A percentile compares a stretch with the other conserved stretches of the same genome.
phyloP scores from a whole-genome alignment of 495 filamentous ascomycete species.

The Aspergillus nidulans region DNA sequence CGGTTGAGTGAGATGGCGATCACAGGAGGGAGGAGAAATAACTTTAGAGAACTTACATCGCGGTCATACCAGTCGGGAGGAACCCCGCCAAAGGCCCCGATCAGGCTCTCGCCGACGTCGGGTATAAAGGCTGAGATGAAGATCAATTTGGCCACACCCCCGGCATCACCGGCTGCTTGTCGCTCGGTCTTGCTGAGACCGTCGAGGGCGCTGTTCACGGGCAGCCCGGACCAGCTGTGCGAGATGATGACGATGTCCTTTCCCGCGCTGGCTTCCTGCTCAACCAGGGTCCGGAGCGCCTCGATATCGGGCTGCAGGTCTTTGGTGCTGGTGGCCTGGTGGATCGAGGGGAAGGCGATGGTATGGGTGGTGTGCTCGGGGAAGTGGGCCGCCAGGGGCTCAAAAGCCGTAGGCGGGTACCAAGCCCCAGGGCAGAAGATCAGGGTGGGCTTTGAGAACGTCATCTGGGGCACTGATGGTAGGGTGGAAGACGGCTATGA shows the following conservation, averaged over 20 bases:
- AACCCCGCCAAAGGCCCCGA: constrained; percentile 31
- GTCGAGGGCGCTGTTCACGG: constrained; percentile 45
- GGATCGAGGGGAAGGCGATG: neutral
- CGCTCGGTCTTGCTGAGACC: constrained; percentile 39
- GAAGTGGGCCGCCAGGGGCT: constrained; percentile 24
- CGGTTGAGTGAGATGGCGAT: too few relatives aligned
- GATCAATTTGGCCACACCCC: constrained; percentile 42
- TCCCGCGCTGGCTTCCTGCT: constrained; percentile 23
- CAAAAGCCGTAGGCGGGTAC: constrained; percentile 32
- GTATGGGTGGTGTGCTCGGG: constrained; percentile 7
- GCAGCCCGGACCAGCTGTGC: constrained; percentile 49
- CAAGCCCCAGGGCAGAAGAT: constrained; percentile 36
- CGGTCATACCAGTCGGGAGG: constrained; percentile 34
- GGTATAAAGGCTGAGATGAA: constrained; percentile 43
- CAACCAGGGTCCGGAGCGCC: constrained; percentile 18
- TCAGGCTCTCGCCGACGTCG: constrained; percentile 31
- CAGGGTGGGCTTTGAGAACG: constrained; percentile 28
- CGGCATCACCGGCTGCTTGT: constrained; percentile 21
- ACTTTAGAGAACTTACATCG: constrained; percentile 29
- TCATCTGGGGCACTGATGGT: too few relatives aligned
- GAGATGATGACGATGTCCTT: constrained; percentile 34
- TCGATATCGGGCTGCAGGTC: neutral
- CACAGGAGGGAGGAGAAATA: neutral
- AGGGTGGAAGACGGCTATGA: too few relatives aligned
- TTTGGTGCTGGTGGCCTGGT: neutral